Conservation (phyloP, 179 eudicot species). For the Pouteria campechiana region DNA sequence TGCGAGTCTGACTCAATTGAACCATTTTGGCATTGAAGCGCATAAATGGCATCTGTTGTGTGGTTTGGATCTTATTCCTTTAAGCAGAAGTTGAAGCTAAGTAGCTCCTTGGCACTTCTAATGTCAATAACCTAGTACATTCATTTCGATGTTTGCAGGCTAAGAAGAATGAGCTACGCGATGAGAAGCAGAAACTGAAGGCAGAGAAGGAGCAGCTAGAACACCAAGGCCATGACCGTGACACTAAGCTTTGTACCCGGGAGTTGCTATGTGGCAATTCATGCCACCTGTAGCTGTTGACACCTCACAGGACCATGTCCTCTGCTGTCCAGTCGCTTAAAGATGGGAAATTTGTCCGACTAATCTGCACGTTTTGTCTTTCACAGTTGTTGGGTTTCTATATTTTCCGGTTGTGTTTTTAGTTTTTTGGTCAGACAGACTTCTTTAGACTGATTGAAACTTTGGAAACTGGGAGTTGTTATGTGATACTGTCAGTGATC, state of each 20-base stretch:
- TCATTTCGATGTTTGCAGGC: slow-evolving; percentile 18
- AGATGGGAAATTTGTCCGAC: slow-evolving; percentile 10
- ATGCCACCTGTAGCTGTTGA: slow-evolving; percentile 85
- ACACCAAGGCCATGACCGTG: slow-evolving; percentile 44
- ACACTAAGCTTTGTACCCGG: slow-evolving; percentile 64
- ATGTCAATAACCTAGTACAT: neutral
- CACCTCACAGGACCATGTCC: slow-evolving; percentile 76
- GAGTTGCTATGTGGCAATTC: slow-evolving; percentile 95
- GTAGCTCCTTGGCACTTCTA: too few species aligned
- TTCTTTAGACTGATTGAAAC: too few species aligned
- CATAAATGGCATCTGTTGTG: too few species aligned
- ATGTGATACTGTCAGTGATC: too few species aligned
- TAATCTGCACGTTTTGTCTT: too few species aligned
- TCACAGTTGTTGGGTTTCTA: too few species aligned
- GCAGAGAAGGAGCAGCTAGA: slow-evolving; percentile 73
- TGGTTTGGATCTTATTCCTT: too few species aligned
- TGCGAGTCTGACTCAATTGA: slow-evolving; percentile 22
- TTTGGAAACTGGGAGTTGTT: too few species aligned
- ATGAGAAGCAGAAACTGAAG: slow-evolving; percentile 82
- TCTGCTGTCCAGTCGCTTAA: slow-evolving; percentile 84
- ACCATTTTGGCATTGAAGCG: too few species aligned
- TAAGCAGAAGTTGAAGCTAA: too few species aligned
- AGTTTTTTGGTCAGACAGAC: too few species aligned
- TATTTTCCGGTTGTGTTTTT: too few species aligned
- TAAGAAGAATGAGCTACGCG: slow-evolving; percentile 82